Conservation (phyloP, 2,329 filamentous ascomycete genomes). For the Colletotrichum musae region DNA sequence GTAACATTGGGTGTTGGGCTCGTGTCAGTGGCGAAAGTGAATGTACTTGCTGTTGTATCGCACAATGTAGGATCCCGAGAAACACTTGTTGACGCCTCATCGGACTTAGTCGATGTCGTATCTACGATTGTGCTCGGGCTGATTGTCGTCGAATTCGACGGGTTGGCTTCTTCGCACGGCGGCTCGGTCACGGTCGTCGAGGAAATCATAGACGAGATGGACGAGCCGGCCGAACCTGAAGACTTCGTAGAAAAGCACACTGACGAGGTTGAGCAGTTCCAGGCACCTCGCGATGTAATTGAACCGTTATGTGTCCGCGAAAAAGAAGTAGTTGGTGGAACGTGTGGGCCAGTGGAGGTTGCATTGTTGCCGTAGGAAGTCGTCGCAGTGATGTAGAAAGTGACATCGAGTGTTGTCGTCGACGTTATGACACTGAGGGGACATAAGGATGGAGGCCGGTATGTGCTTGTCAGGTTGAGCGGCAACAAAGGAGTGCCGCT, state of each 20-base stretch:
- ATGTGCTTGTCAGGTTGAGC: slow-evolving; percentile 18
- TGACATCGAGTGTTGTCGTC: slow-evolving; percentile 52
- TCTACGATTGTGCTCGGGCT: no score
- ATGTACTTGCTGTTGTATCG: no score
- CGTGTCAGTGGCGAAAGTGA: no score
- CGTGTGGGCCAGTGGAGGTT: slow-evolving; percentile 12
- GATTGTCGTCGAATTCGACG: no score
- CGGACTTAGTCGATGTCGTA: no score
- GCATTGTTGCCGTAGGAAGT: slow-evolving; percentile 41
- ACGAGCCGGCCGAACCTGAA: neutral
- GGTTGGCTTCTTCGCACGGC: no score
- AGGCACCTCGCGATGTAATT: slow-evolving; percentile 6
- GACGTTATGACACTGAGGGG: slow-evolving; percentile 45
- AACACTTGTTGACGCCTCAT: no score
- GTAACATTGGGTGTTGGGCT: no score
- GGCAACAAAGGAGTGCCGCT: slow-evolving; percentile 15
- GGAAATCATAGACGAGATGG: no score
- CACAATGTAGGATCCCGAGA: no score
- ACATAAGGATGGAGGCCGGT: neutral
- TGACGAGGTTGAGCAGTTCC: slow-evolving; percentile 14
- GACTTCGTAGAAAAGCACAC: slow-evolving; percentile 3
- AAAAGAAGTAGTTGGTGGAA: neutral
- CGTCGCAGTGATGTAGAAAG: slow-evolving; percentile 50
- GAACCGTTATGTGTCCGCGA: neutral
- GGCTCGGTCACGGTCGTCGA: no score